Conservation (phyloP, 345 rosid genomes). For the Pistacia vera region DNA sequence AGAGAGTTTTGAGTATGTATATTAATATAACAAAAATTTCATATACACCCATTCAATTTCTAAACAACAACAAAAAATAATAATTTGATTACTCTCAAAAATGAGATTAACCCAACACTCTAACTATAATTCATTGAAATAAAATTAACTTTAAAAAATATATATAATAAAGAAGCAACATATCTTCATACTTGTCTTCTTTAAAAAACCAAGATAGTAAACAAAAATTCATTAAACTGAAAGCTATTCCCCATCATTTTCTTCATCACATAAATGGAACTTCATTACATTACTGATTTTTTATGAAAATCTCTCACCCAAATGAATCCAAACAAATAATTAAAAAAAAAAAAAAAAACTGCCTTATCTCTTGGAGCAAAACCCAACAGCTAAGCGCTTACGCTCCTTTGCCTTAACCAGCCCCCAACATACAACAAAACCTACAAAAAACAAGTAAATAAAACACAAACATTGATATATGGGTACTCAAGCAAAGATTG, state of each 20-base stretch:
- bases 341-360: neutral
- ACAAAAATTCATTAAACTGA: neutral
- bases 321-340: neutral
- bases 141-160: neutral
- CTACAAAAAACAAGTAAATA: slow-evolving; percentile 12
- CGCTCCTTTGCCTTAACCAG: slow-evolving; percentile 22
- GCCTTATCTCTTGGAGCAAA: slow-evolving; percentile 33
- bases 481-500: neutral
- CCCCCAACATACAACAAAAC: slow-evolving; percentile 45
- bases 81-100: neutral
- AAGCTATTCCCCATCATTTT: neutral
- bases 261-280: neutral
- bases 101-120: neutral
- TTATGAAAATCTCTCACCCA: neutral
- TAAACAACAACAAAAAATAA: no score
- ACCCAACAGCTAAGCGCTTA: slow-evolving; percentile 37
- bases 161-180: neutral
- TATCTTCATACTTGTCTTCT: neutral
- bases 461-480: neutral
- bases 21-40: no score
- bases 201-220: neutral
- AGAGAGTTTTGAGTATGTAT: no score
- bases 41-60: no score
- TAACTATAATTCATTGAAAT: neutral
- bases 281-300: neutral